Evolutionary conservation across 768 basidiomycete species (phyloP).

Genomic region (Dioszegia crocea): DNA sequence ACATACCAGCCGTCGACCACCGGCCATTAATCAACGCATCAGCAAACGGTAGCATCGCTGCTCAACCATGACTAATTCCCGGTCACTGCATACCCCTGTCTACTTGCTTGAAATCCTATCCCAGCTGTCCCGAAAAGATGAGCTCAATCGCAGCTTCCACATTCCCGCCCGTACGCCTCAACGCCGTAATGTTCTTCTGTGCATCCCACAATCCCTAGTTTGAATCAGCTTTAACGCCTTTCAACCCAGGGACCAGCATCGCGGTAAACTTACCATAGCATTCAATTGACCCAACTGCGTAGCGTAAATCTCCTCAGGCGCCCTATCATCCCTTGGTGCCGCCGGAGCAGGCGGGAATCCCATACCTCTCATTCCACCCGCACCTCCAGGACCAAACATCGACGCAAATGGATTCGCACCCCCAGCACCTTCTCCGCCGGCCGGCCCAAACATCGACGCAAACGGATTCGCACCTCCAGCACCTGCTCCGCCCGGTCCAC

Average conservation of each 20-base stretch:
- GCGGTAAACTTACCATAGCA: slow-evolving; percentile 63
- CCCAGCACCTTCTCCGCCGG: slow-evolving; percentile 4
- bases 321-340: slow-evolving; percentile 63
- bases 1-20: too few relatives aligned
- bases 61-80: too few relatives aligned
- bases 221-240: not conserved
- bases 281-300: slow-evolving; percentile 64
- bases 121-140: slow-evolving; percentile 65
- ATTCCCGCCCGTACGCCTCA: slow-evolving; percentile 87
- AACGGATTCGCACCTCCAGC: slow-evolving; percentile 8
- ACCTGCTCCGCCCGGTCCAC: slow-evolving; percentile 22
- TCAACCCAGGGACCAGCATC: not conserved
- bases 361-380: slow-evolving; percentile 18
- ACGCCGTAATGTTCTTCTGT: slow-evolving; percentile 79
- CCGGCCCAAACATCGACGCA: slow-evolving; percentile 10
- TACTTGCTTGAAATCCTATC: not conserved
- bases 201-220: slow-evolving; percentile 66
- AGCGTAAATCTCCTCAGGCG: slow-evolving; percentile 89
- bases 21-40: too few relatives aligned
- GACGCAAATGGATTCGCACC: slow-evolving; percentile 12
- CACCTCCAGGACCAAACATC: slow-evolving; percentile 11
- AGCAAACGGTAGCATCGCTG: too few relatives aligned
- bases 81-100: too few relatives aligned
- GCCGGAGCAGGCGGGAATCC: slow-evolving; percentile 49
- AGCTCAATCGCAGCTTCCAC: slow-evolving; percentile 90